Conservation (phyloP, 169 alveolate species). For the Babesia ovata region DNA sequence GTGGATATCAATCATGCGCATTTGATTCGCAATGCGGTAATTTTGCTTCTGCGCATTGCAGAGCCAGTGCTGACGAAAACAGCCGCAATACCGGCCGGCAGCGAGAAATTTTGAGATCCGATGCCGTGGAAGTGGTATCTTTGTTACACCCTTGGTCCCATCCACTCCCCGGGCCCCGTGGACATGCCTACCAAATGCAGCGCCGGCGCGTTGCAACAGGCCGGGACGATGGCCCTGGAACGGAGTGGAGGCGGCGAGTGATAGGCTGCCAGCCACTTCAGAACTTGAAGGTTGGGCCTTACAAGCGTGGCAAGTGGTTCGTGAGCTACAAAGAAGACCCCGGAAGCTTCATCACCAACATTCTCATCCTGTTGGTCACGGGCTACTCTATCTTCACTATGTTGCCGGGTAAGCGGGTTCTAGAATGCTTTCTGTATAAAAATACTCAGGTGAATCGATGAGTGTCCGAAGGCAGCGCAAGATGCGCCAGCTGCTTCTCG, state of each 20-base stretch:
- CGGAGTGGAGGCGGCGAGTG: slow-evolving; percentile 49
- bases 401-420: slow-evolving; percentile 39
- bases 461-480: slow-evolving; percentile 61
- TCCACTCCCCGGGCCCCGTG: background rate
- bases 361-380: slow-evolving; percentile 64
- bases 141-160: background rate
- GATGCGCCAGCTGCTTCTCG: slow-evolving; percentile 62
- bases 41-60: too few relatives aligned
- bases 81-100: too few relatives aligned
- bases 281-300: slow-evolving; percentile 66
- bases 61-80: too few relatives aligned
- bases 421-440: background rate
- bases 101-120: too few relatives aligned
- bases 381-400: slow-evolving; percentile 69
- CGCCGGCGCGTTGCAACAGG: background rate
- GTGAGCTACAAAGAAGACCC: slow-evolving; percentile 72
- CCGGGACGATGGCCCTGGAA: slow-evolving; percentile 5
- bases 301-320: slow-evolving; percentile 66
- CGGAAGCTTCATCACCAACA: slow-evolving; percentile 69
- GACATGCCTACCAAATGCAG: background rate
- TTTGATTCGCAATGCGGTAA: too few relatives aligned
- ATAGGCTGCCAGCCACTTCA: slow-evolving; percentile 49
- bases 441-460: slow-evolving; percentile 64
- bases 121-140: background rate
- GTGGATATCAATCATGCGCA: too few relatives aligned